Evolutionary conservation across 1,284 basidiomycete genomes (phyloP), one percentile per base, ranked within the genome.

Genomic region (Heterobasidion parviporum): DNA sequence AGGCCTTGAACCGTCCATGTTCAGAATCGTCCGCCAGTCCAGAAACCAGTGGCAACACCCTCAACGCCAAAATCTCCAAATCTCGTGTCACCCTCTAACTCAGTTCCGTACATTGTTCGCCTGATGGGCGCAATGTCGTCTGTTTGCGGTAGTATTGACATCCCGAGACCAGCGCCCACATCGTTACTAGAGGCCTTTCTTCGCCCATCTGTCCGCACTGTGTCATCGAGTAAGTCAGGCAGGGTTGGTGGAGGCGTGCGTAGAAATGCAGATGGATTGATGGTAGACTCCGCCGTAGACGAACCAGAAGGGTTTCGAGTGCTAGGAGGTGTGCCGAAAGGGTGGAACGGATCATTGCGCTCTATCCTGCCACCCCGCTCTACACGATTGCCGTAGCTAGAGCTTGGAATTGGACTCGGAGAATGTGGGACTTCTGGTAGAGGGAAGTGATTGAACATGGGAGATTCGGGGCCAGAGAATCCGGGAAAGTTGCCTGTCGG

Each of bases 1-100:
- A 41, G 38, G n/a, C 12, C 10, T 41, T 12, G n/a, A 41, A 41
- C n/a, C 38, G 38, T n/a, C 38, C 10, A 41, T 41, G 10, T n/a
- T 49, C 47, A 49, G 12, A 45, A 38, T 59, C 50, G 56, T 46
- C 58, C 54, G 53, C 41, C 49, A 26, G 48, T 49, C 51, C 86
- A 89, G 65, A 85, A 89, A 15, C 80, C 78, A 56, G 76, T 78
- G 18, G 84, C 85, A 57, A 89, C 80, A 14, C 86, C 83, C 63
- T 87, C 83, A 33, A 87, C 74, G 48, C 88, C 88, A 67, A 89
- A 90, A 69, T 90, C 87, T 6, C 88, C 88, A 65, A 90, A 90
- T 50, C 87, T 79, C 10, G 83, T 85, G 65, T 90, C 87, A 45
- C 73, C 72, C 33, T 87, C 86, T 46, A 89, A 66, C 67, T 90